These are phyloP conservation scores for Aaosphaeria pasadenensis DNA, from an alignment of 2,329 filamentous ascomycete genomes.

Conservation along the genomic window DNA sequence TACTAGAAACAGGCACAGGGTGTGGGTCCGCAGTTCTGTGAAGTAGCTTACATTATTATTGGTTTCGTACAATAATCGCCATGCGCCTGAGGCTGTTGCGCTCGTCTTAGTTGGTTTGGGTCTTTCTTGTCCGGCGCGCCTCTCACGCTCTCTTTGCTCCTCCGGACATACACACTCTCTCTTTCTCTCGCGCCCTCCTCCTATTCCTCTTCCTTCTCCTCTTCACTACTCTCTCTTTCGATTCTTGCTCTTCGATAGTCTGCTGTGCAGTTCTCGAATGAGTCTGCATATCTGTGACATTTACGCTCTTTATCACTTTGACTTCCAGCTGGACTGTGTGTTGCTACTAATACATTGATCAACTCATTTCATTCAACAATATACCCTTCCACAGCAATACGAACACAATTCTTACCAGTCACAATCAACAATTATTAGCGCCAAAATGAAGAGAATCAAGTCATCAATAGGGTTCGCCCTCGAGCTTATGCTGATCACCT, in stretches of 20 bases:
- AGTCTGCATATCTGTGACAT: conserved; percentile 32
- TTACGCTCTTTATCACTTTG: conserved; percentile 11
- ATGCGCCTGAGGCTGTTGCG: conserved; percentile 20
- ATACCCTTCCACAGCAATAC: background rate
- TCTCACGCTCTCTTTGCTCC: conserved; percentile 5
- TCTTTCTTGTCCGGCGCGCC: conserved; percentile 17
- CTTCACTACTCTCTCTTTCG: conserved; percentile 6
- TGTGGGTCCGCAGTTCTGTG: conserved; percentile 13
- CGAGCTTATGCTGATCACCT: conserved; percentile 22
- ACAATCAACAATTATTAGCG: background rate
- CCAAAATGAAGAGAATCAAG: conserved; percentile 29
- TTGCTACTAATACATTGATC: conserved; percentile 21
- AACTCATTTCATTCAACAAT: background rate
- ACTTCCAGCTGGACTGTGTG: conserved; percentile 35
- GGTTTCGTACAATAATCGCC: too few species aligned
- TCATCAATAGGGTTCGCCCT: conserved; percentile 19
- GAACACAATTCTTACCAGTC: too few species aligned
- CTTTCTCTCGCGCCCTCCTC: conserved; percentile 22
- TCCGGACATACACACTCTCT: conserved; percentile 8
- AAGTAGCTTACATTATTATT: conserved; percentile 1
- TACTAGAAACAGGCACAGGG: conserved; percentile 24
- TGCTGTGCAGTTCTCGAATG: conserved; percentile 36
- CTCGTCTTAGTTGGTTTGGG: conserved; percentile 29
- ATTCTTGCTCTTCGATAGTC: conserved; percentile 20
- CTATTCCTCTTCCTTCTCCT: conserved; percentile 10